A percentile compares a stretch with the other conserved stretches of the same genome.
Evolutionary conservation across 2,329 filamentous ascomycete genomes (phyloP).

Genomic region (Aspergillus fumigatiaffinis): DNA sequence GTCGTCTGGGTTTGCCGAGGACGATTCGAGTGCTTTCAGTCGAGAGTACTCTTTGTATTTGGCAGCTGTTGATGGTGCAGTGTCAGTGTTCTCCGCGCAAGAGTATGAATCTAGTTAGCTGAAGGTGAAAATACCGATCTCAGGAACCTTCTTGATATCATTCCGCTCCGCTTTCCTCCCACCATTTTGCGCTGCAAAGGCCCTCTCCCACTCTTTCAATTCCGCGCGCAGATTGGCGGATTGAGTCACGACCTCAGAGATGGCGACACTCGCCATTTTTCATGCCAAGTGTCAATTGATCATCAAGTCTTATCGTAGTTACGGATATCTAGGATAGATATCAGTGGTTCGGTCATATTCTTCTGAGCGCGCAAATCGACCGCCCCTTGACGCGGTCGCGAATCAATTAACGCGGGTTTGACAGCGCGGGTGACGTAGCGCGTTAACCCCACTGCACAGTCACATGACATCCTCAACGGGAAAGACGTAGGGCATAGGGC

Average conservation of each 20-base stretch:
- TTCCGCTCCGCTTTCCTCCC: conserved; percentile 43
- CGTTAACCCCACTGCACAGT: conserved; percentile 3
- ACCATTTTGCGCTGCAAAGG: conserved; percentile 40
- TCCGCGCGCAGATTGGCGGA: conserved; percentile 37
- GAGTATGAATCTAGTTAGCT: too few species aligned
- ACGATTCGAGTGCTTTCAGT: conserved; percentile 34
- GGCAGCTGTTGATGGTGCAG: conserved; percentile 27
- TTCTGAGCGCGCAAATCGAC: neutral
- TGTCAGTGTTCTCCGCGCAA: neutral
- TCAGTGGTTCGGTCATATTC: neutral
- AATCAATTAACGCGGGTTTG: conserved; percentile 26
- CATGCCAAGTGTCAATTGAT: conserved; percentile 10
- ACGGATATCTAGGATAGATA: neutral
- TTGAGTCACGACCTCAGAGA: conserved; percentile 23
- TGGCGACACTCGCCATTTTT: conserved; percentile 23
- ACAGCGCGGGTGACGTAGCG: conserved; percentile 22
- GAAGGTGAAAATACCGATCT: conserved; percentile 34
- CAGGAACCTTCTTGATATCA: conserved; percentile 46
- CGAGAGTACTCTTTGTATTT: conserved; percentile 48
- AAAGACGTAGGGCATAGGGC: neutral
- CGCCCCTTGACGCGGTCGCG: conserved; percentile 21
- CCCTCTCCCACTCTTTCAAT: conserved; percentile 47
- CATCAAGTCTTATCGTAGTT: neutral
- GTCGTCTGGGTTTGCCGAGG: conserved; percentile 16
- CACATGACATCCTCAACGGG: neutral